phyloP scores from a whole-genome alignment of 208 protist species.

The Strigomonas culicis region DNA sequence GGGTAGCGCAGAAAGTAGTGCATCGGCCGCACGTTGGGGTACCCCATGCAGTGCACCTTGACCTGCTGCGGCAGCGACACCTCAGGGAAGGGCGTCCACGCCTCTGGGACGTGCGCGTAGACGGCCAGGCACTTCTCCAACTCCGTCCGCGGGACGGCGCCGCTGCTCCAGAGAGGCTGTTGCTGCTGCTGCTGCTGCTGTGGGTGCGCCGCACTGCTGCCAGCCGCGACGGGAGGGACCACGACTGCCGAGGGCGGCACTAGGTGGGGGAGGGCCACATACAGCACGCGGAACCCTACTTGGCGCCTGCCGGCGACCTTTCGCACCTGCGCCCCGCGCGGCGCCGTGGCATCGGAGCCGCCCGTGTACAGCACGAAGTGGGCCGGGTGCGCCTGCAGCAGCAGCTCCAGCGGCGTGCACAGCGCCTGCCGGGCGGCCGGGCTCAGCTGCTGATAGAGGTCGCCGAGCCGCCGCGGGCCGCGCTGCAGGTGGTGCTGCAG shows the following conservation, averaged over 20 bases:
- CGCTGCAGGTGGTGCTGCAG: background rate
- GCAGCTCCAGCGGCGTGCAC: constrained; percentile 41
- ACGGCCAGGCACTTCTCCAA: constrained; percentile 38
- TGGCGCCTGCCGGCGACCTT: constrained; percentile 4
- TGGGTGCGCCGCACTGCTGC: no score
- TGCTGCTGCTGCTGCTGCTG: background rate
- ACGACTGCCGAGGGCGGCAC: background rate
- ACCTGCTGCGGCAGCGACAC: constrained; percentile 48
- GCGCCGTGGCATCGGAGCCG: background rate
- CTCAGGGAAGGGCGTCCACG: constrained; percentile 32
- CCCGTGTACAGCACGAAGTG: constrained; percentile 38
- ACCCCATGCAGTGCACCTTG: constrained; percentile 56
- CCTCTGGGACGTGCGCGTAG: constrained; percentile 63
- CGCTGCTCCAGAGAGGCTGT: background rate
- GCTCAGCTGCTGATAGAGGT: constrained; percentile 41
- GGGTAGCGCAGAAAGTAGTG: constrained; percentile 53
- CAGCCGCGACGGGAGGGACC: no score
- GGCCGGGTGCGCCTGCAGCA: constrained; percentile 50
- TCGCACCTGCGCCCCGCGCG: background rate
- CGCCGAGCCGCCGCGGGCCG: constrained; percentile 24
- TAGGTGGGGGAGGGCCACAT: background rate
- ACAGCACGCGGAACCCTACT: background rate
- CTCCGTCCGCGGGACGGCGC: background rate
- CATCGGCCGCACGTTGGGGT: constrained; percentile 24
- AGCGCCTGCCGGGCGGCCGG: constrained; percentile 27